Percentiles rank a stretch among this genome's conserved stretches.
These are phyloP conservation scores for Alternaria alternata DNA, from an alignment of 2,329 filamentous ascomycete species.

Conservation along the genomic window DNA sequence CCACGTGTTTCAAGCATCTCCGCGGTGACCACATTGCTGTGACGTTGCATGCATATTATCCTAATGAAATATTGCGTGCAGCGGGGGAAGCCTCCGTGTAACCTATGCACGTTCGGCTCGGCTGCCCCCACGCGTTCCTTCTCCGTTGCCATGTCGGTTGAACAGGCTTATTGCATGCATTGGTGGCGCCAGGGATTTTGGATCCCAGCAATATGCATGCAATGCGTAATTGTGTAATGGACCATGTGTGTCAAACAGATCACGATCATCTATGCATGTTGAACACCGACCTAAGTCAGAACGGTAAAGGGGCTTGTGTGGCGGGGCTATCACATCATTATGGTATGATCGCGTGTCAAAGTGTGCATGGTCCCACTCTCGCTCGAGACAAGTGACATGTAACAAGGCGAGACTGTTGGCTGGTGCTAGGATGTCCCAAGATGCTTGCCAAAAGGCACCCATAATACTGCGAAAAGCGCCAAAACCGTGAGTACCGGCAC, in stretches of 20 bases:
- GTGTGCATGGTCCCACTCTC: background rate
- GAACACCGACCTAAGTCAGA: background rate
- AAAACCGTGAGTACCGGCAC: constrained; percentile 7
- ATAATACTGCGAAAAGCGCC: constrained; percentile 5
- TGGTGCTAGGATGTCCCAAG: background rate
- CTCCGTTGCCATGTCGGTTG: background rate
- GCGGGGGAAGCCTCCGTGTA: constrained; percentile 3
- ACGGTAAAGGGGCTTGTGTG: background rate
- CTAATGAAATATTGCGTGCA: constrained; percentile 13
- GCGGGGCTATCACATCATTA: background rate
- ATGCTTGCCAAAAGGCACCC: constrained; percentile 3
- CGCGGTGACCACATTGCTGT: constrained; percentile 5
- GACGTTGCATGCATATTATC: constrained; percentile 9
- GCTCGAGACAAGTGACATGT: background rate
- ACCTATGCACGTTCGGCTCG: constrained; percentile 7
- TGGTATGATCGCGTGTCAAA: background rate
- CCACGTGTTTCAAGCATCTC: constrained; percentile 12
- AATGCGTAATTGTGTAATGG: background rate
- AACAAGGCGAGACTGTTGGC: background rate
- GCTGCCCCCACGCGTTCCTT: constrained; percentile 18
- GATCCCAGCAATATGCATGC: background rate
- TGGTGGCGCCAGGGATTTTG: background rate
- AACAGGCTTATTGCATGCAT: background rate
- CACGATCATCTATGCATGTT: background rate
- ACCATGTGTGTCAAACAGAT: background rate